Base-by-base conservation (phyloP, 768 basidiomycete genomes). In the Boletus sp. region DNA sequence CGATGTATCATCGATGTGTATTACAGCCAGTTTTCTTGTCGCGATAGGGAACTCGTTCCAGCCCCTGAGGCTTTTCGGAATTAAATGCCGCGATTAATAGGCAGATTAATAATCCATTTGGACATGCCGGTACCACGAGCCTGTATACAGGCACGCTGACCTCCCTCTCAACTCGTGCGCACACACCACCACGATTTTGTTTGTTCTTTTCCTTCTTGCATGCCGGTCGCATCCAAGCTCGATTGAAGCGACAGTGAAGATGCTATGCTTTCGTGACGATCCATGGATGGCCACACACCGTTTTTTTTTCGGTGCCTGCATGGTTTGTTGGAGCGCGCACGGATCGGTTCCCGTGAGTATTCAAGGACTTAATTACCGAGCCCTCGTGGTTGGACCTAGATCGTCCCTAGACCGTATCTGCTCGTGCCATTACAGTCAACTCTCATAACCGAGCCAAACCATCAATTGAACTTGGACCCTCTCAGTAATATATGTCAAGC, bases 1-100 rank as follows among this genome's bases (percentile, higher is more conserved):
- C 32, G 40, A 50, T 61, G 49, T 23, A 50, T 45, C 25, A 34
- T 25, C 6, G 14, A 32, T 61, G 30, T 60, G 49, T 33, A 45
- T 11, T 29, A 14, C 17, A 15, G 11, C 15, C 38, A 25, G 17
- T n/a, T 5, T 9, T 14, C 25, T 23, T 25, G 23, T 10, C 23
- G 27, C 39, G n/a, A 25, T 25, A 25, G 25, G 25, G 25, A 25
- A n/a, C n/a, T n/a, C n/a, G n/a, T n/a, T 25, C 25, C 25, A 25
- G 25, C 25, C 25, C 25, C 25, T 25, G 25, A 25, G 25, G 25
- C 25, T 25, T 25, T 25, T 25, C 25, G 25, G 25, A 25, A 25
- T 25, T 25, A 25, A 25, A 25, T 25, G 25, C 25, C 25, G 25
- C 25, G 25, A 25, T 25, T 25, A 25, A 25, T 25, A 25, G 5